Evolutionary conservation across 2,329 filamentous ascomycete species (phyloP).

Genomic region (Sporothrix sp.): DNA sequence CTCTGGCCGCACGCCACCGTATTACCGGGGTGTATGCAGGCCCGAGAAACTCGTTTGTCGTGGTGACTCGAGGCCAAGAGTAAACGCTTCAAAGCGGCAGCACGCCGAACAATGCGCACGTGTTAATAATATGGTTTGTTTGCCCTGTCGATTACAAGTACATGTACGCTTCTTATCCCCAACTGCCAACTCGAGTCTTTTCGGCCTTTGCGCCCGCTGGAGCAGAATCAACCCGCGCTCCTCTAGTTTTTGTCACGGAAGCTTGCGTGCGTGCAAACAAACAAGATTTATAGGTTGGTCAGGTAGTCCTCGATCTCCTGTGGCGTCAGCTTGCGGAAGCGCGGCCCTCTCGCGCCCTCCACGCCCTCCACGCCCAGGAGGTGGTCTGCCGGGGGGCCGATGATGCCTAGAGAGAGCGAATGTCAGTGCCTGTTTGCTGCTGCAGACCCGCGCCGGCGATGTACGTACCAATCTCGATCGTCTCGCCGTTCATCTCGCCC

Average conservation of each 20-base stretch:
- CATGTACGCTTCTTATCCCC: background rate
- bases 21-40: conserved; percentile 39
- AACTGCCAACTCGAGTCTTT: background rate
- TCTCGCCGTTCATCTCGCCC: conserved; percentile 98
- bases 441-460: no score
- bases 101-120: no score
- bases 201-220: background rate
- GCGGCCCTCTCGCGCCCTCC: conserved; percentile 70
- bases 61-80: conserved; percentile 19
- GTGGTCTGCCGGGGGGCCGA: conserved; percentile 88
- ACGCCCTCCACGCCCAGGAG: conserved; percentile 86
- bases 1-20: conserved; percentile 20
- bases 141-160: conserved; percentile 16
- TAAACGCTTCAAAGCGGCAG: background rate
- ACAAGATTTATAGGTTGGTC: conserved; percentile 72
- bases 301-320: conserved; percentile 99
- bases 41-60: conserved; percentile 39
- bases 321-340: conserved; percentile 89
- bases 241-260: background rate
- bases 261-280: background rate
- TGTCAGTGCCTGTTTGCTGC: background rate
- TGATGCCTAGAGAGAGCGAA: conserved; percentile 64
- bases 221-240: no score
- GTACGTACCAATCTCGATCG: conserved; percentile 83
- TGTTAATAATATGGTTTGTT: conserved; percentile 7